These are phyloP conservation scores for Scytalidium lignicola DNA, from an alignment of 2,329 filamentous ascomycete species.

Conservation along the genomic window DNA sequence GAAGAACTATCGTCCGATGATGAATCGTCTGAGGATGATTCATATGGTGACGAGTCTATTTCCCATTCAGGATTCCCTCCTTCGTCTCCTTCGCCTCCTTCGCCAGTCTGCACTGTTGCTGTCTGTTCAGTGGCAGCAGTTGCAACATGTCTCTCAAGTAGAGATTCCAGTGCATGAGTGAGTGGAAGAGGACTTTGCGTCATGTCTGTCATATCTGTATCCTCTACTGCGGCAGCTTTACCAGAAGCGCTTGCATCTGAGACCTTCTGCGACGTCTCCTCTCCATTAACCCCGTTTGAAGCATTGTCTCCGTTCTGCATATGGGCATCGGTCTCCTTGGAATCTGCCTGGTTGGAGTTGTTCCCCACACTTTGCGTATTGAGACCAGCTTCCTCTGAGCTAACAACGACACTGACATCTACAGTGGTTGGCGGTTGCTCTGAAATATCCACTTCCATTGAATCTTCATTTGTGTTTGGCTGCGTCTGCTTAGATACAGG, in stretches of 20 bases:
- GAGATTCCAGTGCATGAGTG: conserved; percentile 23
- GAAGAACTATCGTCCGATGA: conserved; percentile 51
- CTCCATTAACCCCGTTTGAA: not conserved
- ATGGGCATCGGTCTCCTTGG: not conserved
- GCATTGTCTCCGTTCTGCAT: not conserved
- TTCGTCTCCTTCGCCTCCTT: conserved; percentile 6
- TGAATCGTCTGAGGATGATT: conserved; percentile 56
- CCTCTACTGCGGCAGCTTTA: not conserved
- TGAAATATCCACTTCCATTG: not conserved
- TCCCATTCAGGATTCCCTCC: conserved; percentile 73
- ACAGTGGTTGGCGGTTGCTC: not conserved
- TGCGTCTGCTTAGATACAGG: not conserved
- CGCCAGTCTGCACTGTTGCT: not conserved
- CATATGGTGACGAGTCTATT: conserved; percentile 69
- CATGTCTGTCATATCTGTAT: not conserved
- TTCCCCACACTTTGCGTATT: not conserved
- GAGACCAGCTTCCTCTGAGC: not conserved
- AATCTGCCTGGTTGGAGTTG: not conserved
- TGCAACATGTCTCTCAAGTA: conserved; percentile 18
- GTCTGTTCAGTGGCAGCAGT: not conserved
- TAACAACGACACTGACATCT: not conserved
- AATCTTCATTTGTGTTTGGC: not conserved
- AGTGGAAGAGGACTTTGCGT: conserved; percentile 11
- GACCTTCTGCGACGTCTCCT: not conserved
- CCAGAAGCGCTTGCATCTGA: conserved; percentile 8